A percentile compares a stretch with the other conserved stretches of the same genome.
phyloP scores from a whole-genome alignment of 164 flowering plant genomes.

The Berberis thunbergii region DNA sequence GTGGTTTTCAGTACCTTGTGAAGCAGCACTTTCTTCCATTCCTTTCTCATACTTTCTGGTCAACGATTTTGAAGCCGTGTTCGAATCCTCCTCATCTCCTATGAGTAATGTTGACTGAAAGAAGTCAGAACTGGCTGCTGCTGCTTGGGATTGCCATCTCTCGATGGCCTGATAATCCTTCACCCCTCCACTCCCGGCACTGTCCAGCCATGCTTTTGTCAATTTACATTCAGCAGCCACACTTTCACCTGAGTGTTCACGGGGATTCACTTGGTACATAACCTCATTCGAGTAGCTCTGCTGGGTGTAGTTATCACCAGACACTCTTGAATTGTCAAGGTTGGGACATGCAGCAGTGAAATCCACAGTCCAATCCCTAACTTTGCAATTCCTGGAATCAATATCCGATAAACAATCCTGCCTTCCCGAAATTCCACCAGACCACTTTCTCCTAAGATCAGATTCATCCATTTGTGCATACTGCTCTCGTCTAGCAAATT shows the following conservation, averaged over 20 bases:
- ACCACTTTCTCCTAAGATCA: conserved; percentile 51
- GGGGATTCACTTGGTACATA: conserved; percentile 41
- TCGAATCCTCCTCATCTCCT: conserved; percentile 83
- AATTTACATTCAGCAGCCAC: conserved; percentile 60
- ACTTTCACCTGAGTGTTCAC: conserved; percentile 94
- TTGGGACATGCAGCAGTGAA: conserved; percentile 80
- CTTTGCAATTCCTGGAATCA: conserved; percentile 93
- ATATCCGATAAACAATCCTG: conserved; percentile 91
- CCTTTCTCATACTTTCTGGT: conserved; percentile 30
- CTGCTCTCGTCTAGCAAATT: conserved; percentile 91
- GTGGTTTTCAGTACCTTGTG: conserved; percentile 56
- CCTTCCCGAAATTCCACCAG: conserved; percentile 64
- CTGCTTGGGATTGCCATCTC: conserved; percentile 96
- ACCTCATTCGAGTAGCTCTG: conserved; percentile 69
- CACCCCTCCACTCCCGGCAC: conserved; percentile 64
- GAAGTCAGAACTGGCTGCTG: conserved; percentile 67
- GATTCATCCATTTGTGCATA: conserved; percentile 74
- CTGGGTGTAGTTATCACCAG: conserved; percentile 65
- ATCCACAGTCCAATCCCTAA: conserved; percentile 95
- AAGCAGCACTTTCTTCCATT: conserved; percentile 62
- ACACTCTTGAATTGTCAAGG: conserved; percentile 55
- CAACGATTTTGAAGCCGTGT: conserved; percentile 27
- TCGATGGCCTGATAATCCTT: conserved; percentile 91
- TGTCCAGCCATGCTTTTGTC: conserved; percentile 92
- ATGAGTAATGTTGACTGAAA: conserved; percentile 26